Evolutionary conservation across 495 filamentous ascomycete species (phyloP), one percentile per base, ranked within the genome.

Genomic region (Aspergillus asperescens): DNA sequence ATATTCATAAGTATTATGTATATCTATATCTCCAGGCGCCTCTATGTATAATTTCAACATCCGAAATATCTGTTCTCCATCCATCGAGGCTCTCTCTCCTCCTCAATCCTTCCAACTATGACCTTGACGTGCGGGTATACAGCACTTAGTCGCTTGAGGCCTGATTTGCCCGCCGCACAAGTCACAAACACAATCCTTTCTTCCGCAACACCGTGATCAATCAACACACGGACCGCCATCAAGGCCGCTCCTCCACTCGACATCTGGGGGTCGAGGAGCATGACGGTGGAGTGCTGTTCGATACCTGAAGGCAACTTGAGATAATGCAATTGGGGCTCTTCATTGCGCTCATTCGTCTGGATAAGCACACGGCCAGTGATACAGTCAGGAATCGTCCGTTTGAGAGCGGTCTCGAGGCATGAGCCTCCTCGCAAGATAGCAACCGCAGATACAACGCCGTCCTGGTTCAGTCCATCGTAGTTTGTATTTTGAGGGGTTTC

Each of bases 211-310:
- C 93, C 93, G 62, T 97, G 90, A 68, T 98, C 93, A 37, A 94
- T 81, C 51, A 98, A 70, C 29, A 98, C 89, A 56, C 89, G 85
- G 24, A 97, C 92, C 4, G 93, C 91, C 93, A 98, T 98, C 41
- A 98, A 73, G 5, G 91, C 94, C 32, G 93, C 89, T 27, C 90
- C 92, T 15, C 93, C 93, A 53, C 85, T 89, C 13, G 86, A 86
- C 85, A 98, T 96, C 63, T 98, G 93, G 16, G 90, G 81, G 66
- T 97, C 94, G 15, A 97, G 72, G 29, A 98, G 73, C 44, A 98
- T 76, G 12, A 98, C 89, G 43, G 83, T 82, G 52, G 85, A 81
- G 64, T 95, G 85, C 55, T 75, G 63, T 46, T 77, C 71, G 52
- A 95, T 84, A 50, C 86, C 76, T 15, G 75, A 66, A 2, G 90